Evolutionary conservation across 768 basidiomycete genomes (phyloP).

Genomic region (Leccinum incarnatum): DNA sequence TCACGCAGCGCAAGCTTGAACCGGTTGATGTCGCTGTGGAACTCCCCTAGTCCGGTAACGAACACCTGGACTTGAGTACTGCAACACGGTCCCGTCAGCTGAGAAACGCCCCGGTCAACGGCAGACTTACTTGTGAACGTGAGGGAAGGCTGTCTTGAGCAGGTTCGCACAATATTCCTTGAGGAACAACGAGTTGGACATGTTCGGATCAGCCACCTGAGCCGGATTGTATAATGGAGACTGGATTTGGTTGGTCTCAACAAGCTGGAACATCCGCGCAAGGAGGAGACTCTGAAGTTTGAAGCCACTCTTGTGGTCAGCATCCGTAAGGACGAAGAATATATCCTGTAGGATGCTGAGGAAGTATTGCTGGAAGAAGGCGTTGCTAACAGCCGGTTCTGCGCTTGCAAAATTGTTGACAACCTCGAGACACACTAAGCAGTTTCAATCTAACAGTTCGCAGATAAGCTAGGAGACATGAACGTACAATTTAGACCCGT

Average conservation of each 20-base stretch:
- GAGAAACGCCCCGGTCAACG: not conserved
- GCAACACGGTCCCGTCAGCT: conserved; percentile 9
- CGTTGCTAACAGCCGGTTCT: conserved; percentile 75
- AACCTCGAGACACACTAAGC: conserved; percentile 83
- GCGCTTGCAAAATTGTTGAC: conserved; percentile 91
- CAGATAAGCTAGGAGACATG: conserved; percentile 2
- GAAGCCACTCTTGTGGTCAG: conserved; percentile 99
- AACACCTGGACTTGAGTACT: conserved; percentile 76
- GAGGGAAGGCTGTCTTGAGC: conserved; percentile 86
- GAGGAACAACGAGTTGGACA: conserved; percentile 78
- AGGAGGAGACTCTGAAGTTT: conserved; percentile 93
- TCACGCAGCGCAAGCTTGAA: conserved; percentile 96
- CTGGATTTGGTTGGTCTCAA: conserved; percentile 76
- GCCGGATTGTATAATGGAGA: conserved; percentile 83
- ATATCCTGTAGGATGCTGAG: conserved; percentile 91
- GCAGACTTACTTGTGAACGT: conserved; percentile 73
- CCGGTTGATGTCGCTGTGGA: conserved; percentile 75
- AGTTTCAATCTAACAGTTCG: conserved; percentile 4
- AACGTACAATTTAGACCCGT: conserved; percentile 71
- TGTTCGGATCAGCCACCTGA: conserved; percentile 62
- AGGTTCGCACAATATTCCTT: conserved; percentile 85
- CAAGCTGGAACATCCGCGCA: conserved; percentile 89
- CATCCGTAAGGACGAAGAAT: conserved; percentile 95
- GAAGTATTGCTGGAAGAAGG: conserved; percentile 97
- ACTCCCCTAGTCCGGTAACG: conserved; percentile 63